Evolutionary conservation across 2,329 filamentous ascomycete species (phyloP), one percentile per base, ranked within the genome.

Genomic region (Penicillium janthinellum): DNA sequence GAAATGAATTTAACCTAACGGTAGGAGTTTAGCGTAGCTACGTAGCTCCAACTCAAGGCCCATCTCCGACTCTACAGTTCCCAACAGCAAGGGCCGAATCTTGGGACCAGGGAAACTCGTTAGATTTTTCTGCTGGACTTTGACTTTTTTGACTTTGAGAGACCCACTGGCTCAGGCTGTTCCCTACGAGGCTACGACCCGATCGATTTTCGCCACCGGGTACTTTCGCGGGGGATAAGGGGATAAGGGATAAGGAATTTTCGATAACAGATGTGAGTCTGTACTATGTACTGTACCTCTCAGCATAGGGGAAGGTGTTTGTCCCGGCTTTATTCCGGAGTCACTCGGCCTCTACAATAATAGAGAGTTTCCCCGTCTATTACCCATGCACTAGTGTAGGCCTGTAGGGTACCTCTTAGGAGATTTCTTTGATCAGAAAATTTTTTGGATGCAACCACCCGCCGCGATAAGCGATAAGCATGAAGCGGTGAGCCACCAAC

Each of bases 221-320:
- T 55, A 38, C 63, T 67, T 69, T 70, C 67, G 67, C 62, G 68
- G 68, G 69, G 69, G 61, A 70, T 68, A 69, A 70, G 64, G 64
- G 56, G 51, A 58, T 52, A 49, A 54, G 34, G 47, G 22, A 48
- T 34, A 31, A 39, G 15, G 35, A 20, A 50, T 35, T 48, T 4
- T 31, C 17, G 28, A 11, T 31, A 31, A 31, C 31, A 8, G 31
- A 31, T 31, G 7, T 6, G 10, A 31, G 31, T 31, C 10, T 28
- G 25, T 28, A 31, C 31, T 31, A 31, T 28, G 25, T 28, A 31
- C 31, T 31, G 31, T 20, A 44, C 8, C 41, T 45, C 25, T 22
- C 50, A 38, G 34, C 22, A n/a, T 42, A 25, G 28, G 34, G 37
- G 15, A 15, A n/a, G 25, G 25, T 28, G 25, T 14, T 4, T 20